Evolutionary conservation across 2,329 filamentous ascomycete genomes (phyloP), one percentile per base, ranked within the genome.

Genomic region (Cordyceps fumosorosea): DNA sequence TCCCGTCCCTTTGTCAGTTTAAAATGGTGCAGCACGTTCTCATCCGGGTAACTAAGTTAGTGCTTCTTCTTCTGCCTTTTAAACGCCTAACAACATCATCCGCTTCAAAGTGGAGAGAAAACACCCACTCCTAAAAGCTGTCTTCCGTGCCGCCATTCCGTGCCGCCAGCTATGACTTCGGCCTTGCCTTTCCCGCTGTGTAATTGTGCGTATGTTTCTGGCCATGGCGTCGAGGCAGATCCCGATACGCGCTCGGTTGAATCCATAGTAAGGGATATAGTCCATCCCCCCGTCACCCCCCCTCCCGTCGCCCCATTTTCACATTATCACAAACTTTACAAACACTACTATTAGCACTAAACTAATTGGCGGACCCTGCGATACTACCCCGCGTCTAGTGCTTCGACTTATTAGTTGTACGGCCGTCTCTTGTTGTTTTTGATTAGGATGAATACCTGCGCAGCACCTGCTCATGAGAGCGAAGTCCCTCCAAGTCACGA

Each of bases 71-170:
- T 59, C 22, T 59, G 47, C 2, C 11, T 52, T 24, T 51, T 44
- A 18, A 59, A 59, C 32, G 56, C 56, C 47, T 42, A 8, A 59
- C 20, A 29, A 59, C 32, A 5, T 59, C 47, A 32, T 59, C 56
- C 18, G 56, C 20, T 18, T 59, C 47, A 12, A 52, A 59, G 1
- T 2, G 14, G 11, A 29, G 5, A 18, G 2, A 29, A 22, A 56
- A 47, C 40, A 45, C 18, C 14, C 1, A 5, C 54, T 56, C 54
- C 54, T 40, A 56, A 32, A 20, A 42, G 18, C 20, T 24, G 34
- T 55, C 20, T 26, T 26, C 22, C 20, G 12, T 5, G 8, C 22
- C 24, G 11, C 47, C 47, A 26, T 3, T 51, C n/a, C 16, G 48
- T 32, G 14, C 26, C 48, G 48, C 48, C 48, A 16, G 16, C 48